Evolutionary conservation across 208 protist species (phyloP).

Genomic region (Trypanosoma boissoni): DNA sequence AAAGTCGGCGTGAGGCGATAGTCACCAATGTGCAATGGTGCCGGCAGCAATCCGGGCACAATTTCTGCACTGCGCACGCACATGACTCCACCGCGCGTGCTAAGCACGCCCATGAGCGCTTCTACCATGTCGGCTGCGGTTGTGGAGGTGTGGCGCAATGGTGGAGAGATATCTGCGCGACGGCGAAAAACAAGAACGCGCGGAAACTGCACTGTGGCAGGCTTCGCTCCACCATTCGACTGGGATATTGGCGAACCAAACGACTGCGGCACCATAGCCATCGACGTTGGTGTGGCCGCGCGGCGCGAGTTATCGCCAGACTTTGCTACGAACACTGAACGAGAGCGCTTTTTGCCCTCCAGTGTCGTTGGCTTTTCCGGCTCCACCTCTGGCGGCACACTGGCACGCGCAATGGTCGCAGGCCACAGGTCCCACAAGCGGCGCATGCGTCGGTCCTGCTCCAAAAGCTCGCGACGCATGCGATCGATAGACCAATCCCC

Average conservation of each 20-base stretch:
- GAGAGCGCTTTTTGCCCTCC: constrained; percentile 14
- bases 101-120: too few species aligned
- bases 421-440: constrained; percentile 36
- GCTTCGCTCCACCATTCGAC: neutral
- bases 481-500: constrained; percentile 29
- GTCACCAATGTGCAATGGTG: constrained; percentile 60
- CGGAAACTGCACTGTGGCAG: constrained; percentile 29
- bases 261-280: too few species aligned
- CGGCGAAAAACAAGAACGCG: constrained; percentile 68
- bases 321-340: constrained; percentile 5
- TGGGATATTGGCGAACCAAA: too few species aligned
- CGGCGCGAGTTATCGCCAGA: constrained; percentile 9
- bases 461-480: constrained; percentile 40
- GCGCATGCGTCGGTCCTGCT: constrained; percentile 42
- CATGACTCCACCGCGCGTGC: too few species aligned
- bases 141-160: constrained; percentile 10
- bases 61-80: too few species aligned
- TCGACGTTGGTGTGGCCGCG: too few species aligned
- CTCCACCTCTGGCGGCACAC: constrained; percentile 7
- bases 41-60: constrained; percentile 41
- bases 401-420: constrained; percentile 17
- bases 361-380: neutral
- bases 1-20: constrained; percentile 43
- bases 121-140: neutral
- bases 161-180: constrained; percentile 32